A percentile compares a stretch with the other conserved stretches of the same genome.
Conservation (phyloP, 129 eudicot species). For the Arctium lappa region DNA sequence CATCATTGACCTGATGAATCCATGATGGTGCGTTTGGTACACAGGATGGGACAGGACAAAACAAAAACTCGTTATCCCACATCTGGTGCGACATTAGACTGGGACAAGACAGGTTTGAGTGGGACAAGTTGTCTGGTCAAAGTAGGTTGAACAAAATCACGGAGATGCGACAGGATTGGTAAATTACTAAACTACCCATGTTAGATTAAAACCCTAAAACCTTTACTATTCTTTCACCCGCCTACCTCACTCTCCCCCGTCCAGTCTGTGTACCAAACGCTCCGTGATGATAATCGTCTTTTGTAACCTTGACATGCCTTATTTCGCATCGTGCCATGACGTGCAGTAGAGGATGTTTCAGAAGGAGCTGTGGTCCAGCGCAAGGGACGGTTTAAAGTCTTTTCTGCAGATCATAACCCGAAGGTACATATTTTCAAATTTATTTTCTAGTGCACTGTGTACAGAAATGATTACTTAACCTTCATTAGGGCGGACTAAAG, state of each 20-base stretch:
- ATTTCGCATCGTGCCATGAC: constrained; percentile 7
- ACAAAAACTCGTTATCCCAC: no score
- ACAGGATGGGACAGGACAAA: no score
- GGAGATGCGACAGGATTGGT: background rate
- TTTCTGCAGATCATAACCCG: constrained; percentile 61
- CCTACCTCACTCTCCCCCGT: background rate
- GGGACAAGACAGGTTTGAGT: no score
- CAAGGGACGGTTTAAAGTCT: constrained; percentile 92
- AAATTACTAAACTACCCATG: background rate
- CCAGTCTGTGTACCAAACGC: background rate
- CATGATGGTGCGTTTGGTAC: background rate
- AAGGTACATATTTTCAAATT: constrained; percentile 14
- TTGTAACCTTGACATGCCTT: background rate
- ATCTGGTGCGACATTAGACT: no score
- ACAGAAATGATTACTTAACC: background rate
- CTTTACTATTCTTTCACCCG: no score
- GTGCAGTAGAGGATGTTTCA: constrained; percentile 71
- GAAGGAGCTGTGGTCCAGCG: constrained; percentile 91
- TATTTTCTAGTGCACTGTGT: background rate
- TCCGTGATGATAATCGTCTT: background rate
- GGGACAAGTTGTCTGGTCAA: no score
- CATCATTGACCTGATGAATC: background rate
- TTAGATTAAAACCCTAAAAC: background rate
- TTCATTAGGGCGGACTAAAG: background rate
- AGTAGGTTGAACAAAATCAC: no score